Percentiles rank a stretch among this genome's conserved stretches.
Evolutionary conservation across 257 asterid species (phyloP).

Genomic region (Ocimum tenuiflorum): DNA sequence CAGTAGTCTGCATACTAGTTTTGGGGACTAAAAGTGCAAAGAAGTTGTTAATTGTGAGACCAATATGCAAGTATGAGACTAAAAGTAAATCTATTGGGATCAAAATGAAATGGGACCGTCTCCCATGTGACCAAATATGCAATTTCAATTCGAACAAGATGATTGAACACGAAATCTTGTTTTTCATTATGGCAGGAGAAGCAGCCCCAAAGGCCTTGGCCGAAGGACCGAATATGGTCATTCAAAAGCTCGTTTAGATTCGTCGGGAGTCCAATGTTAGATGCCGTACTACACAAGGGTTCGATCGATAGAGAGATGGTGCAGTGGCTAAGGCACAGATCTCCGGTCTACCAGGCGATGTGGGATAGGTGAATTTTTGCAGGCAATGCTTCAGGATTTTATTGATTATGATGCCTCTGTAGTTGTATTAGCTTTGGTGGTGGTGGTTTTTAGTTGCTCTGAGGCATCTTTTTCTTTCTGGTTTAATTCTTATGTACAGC

Average conservation of each 20-base stretch:
- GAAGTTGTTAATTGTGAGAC: too few species aligned
- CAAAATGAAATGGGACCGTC: too few species aligned
- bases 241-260: constrained; percentile 54
- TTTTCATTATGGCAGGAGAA: constrained; percentile 50
- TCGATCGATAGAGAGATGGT: constrained; percentile 67
- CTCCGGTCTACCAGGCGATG: constrained; percentile 60
- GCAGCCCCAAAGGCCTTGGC: constrained; percentile 90
- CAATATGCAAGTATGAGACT: too few species aligned
- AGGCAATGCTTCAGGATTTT: constrained; percentile 18
- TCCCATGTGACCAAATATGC: too few species aligned
- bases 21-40: too few species aligned
- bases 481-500: constrained; percentile 79
- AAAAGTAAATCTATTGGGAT: too few species aligned
- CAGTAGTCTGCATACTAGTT: too few species aligned
- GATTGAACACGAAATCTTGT: neutral
- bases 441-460: constrained; percentile 17
- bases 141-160: too few species aligned
- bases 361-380: constrained; percentile 86
- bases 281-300: constrained; percentile 51
- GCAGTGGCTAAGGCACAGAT: constrained; percentile 87
- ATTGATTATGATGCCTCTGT: too few species aligned
- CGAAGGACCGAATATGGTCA: constrained; percentile 85
- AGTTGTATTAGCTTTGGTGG: neutral
- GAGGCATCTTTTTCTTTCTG: constrained; percentile 9
- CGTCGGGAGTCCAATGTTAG: constrained; percentile 85